phyloP scores from a whole-genome alignment of 2,329 filamentous ascomycete species.

The Phyllosticta capitalensis region DNA sequence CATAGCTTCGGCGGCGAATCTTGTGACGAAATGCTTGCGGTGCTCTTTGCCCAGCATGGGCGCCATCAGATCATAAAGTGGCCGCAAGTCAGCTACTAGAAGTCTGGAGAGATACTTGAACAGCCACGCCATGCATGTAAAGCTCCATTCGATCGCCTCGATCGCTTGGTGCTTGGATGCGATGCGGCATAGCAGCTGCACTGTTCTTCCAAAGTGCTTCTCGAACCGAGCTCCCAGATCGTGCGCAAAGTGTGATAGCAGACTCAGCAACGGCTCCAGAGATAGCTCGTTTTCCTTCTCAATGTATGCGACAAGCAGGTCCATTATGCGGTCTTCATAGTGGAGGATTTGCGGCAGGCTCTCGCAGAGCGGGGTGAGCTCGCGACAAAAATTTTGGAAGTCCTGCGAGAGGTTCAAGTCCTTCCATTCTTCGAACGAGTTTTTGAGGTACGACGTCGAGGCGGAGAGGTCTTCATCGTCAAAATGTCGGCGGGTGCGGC shows the following conservation, averaged over 20 bases:
- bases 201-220: conserved; percentile 68
- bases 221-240: conserved; percentile 83
- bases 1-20: conserved; percentile 89
- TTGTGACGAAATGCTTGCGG: conserved; percentile 77
- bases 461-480: conserved; percentile 67
- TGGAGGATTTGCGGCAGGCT: conserved; percentile 87
- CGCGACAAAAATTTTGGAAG: conserved; percentile 68
- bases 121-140: conserved; percentile 84
- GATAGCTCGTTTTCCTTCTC: conserved; percentile 67
- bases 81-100: conserved; percentile 73
- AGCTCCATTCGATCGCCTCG: conserved; percentile 96
- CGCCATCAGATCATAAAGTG: conserved; percentile 73
- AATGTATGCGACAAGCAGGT: conserved; percentile 65
- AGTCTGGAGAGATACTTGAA: conserved; percentile 95
- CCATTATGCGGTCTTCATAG: conserved; percentile 79
- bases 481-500: conserved; percentile 75
- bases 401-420: conserved; percentile 82
- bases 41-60: conserved; percentile 73
- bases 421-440: conserved; percentile 75
- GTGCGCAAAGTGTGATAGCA: conserved; percentile 91
- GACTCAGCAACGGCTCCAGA: conserved; percentile 74
- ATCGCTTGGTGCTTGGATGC: conserved; percentile 68
- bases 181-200: conserved; percentile 67
- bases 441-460: conserved; percentile 78
- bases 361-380: conserved; percentile 70